A percentile compares a stretch with the other conserved stretches of the same genome.
Conservation (phyloP, 768 basidiomycete species). For the Clathrus columnatus region DNA sequence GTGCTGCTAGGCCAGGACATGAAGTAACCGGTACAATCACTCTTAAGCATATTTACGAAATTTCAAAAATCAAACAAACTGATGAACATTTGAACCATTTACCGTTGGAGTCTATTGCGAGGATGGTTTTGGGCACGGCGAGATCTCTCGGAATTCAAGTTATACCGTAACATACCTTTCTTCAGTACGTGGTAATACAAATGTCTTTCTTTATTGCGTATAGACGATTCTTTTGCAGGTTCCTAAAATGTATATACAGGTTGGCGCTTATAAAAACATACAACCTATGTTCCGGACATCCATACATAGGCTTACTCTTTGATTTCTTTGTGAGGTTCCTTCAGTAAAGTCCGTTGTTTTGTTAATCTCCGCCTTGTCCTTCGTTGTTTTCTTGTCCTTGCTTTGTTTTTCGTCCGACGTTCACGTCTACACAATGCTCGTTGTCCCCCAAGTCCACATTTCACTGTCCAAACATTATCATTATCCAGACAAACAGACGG, state of each 20-base stretch:
- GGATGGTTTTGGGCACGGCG: constrained; percentile 83
- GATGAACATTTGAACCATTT: constrained; percentile 87
- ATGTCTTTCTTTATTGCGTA: background rate
- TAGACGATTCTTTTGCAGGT: too few relatives aligned
- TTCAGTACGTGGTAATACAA: background rate
- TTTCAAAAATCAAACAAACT: constrained; percentile 90
- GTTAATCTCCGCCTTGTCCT: too few relatives aligned
- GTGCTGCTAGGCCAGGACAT: constrained; percentile 74
- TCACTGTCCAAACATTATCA: too few relatives aligned
- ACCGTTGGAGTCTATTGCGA: constrained; percentile 78
- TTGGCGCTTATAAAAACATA: background rate
- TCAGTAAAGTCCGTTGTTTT: too few relatives aligned
- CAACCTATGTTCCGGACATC: background rate
- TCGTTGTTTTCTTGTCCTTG: too few relatives aligned
- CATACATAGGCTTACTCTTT: too few relatives aligned
- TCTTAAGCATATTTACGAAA: constrained; percentile 97
- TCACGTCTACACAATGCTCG: too few relatives aligned
- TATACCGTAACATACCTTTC: constrained; percentile 47
- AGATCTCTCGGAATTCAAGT: constrained; percentile 85
- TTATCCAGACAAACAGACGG: too few relatives aligned
- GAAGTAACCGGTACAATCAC: constrained; percentile 73
- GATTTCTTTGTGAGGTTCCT: too few relatives aligned
- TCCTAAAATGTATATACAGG: background rate
- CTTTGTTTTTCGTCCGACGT: too few relatives aligned
- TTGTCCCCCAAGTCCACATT: too few relatives aligned